A percentile compares a stretch with the other conserved stretches of the same genome.
phyloP scores from a whole-genome alignment of 2,329 filamentous ascomycete genomes.

The Fonsecaea pedrosoi region DNA sequence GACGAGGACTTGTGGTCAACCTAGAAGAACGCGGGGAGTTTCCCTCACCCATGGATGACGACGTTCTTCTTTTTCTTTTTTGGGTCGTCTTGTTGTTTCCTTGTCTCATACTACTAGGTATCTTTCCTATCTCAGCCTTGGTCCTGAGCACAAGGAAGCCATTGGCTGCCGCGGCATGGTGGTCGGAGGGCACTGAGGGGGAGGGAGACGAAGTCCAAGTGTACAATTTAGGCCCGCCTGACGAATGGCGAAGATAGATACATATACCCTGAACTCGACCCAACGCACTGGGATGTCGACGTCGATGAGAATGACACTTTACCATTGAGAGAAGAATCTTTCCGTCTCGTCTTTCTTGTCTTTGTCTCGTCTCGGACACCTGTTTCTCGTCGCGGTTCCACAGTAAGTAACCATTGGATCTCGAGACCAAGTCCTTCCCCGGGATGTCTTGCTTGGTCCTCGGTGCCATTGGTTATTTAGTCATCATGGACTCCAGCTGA shows the following conservation, averaged over 20 bases:
- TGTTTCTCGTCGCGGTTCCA: no score
- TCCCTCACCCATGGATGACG: background rate
- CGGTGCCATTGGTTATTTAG: no score
- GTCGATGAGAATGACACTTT: background rate
- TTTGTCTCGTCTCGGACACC: no score
- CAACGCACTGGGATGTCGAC: background rate
- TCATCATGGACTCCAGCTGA: no score
- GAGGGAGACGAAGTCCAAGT: background rate
- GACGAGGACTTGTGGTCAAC: slow-evolving; percentile 56
- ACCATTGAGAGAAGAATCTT: background rate
- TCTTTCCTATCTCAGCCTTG: background rate
- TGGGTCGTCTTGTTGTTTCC: background rate
- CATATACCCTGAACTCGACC: background rate
- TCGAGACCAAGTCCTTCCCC: no score
- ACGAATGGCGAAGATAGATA: slow-evolving; percentile 9
- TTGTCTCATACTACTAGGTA: background rate
- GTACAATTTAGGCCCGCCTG: slow-evolving; percentile 8
- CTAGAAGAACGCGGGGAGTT: background rate
- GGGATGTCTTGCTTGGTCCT: no score
- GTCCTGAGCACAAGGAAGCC: background rate
- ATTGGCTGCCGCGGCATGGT: no score
- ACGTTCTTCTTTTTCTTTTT: background rate
- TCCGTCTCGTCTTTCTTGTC: no score
- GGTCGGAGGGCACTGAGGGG: no score
- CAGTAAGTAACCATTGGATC: no score